Evolutionary conservation across 164 flowering plant species (phyloP), one percentile per base, ranked within the genome.

Genomic region (Platanus orientalis): DNA sequence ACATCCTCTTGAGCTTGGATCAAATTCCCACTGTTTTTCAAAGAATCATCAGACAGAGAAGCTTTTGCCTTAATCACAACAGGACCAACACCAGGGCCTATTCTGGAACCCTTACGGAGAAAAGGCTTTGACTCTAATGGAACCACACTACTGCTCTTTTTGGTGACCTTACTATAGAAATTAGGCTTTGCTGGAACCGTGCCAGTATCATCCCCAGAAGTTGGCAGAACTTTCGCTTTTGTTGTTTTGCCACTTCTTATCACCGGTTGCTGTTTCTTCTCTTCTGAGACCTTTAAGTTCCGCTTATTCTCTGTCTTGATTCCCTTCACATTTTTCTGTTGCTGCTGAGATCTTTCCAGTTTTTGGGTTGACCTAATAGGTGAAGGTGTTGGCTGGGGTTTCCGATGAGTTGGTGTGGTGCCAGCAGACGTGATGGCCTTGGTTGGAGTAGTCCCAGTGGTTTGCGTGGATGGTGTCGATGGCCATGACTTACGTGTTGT

Each of bases 141-240:
- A 51, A 90, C 95, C 62, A 92, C 89, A 75, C 86, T 86, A 73
- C 91, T 80, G n/a, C n/a, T n/a, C 68, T 86, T 92, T 76, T 77
- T 92, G 19, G 89, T 78, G 27, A 78, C 85, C 78, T 82, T 92
- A 74, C 65, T 78, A 63, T 75, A 74, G 45, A 84, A 77, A 62
- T 79, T 80, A 48, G 81, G 82, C 68, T 83, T 89, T 20, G 75
- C 71, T 16, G 80, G 80, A 71, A 64, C 75, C 11, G 55, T 27
- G 26, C 64, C 49, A 63, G 84, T 67, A 73, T 60, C 62, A 64
- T 80, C 85, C 34, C 27, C 79, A 24, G 85, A 19, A 54, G n/a
- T n/a, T n/a, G 72, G 45, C 40, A 63, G 74, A 29, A 44, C 62
- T 73, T 76, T 83, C 30, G 70, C 21, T 72, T 82, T 84, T 10